Percentiles rank a stretch among this genome's conserved stretches.
Evolutionary conservation across 108 stramenopile genomes (phyloP).

Genomic region (Mayamaea pseudoterrestris): DNA sequence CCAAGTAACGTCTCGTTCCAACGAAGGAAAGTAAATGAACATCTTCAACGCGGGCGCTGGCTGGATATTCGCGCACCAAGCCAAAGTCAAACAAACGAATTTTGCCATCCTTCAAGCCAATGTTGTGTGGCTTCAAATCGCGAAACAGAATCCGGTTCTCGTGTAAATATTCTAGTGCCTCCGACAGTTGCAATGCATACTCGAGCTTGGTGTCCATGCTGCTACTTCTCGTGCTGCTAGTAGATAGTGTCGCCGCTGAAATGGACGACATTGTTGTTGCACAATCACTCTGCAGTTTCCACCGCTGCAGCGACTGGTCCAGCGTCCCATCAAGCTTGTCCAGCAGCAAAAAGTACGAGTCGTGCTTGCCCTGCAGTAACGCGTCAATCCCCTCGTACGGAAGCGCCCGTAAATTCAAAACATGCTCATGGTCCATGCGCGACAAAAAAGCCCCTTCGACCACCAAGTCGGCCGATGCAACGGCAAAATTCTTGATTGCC

Average conservation of each 20-base stretch:
- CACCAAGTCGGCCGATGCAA: slow-evolving; percentile 54
- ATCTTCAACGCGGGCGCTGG: slow-evolving; percentile 27
- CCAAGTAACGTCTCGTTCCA: slow-evolving; percentile 27
- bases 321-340: slow-evolving; percentile 39
- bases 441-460: slow-evolving; percentile 64
- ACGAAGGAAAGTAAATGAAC: slow-evolving; percentile 40
- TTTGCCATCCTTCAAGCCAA: slow-evolving; percentile 28
- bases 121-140: slow-evolving; percentile 57
- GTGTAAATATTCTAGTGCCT: slow-evolving; percentile 49
- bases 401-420: slow-evolving; percentile 58
- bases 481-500: slow-evolving; percentile 29
- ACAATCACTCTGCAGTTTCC: slow-evolving; percentile 16
- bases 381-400: slow-evolving; percentile 37
- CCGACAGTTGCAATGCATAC: slow-evolving; percentile 31
- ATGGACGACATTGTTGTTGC: too few species aligned
- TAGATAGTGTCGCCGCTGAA: too few species aligned
- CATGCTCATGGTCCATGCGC: slow-evolving; percentile 57
- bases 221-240: too few species aligned
- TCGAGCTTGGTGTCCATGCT: slow-evolving; percentile 10
- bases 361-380: slow-evolving; percentile 22
- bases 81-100: slow-evolving; percentile 79
- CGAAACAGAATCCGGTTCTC: slow-evolving; percentile 34
- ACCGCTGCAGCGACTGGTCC: slow-evolving; percentile 30
- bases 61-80: slow-evolving; percentile 31
- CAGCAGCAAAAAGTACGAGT: slow-evolving; percentile 37